Evolutionary conservation across 2,329 filamentous ascomycete genomes (phyloP).

Genomic region (Graphilbum ipis-grandicollis): DNA sequence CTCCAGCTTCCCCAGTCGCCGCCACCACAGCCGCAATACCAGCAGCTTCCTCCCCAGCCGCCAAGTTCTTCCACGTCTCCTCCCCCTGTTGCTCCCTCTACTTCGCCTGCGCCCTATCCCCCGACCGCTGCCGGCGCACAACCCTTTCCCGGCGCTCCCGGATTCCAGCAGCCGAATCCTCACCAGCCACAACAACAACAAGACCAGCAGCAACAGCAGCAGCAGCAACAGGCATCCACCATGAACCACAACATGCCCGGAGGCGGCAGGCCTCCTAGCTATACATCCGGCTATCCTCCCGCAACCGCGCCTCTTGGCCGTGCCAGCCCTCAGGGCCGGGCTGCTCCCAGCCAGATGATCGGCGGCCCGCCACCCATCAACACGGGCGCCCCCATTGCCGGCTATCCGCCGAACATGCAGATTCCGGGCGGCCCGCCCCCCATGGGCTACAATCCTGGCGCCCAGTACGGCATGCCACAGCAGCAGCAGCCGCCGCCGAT

Average conservation of each 20-base stretch:
- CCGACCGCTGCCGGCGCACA: constrained; percentile 19
- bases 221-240: constrained; percentile 28
- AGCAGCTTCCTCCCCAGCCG: not conserved
- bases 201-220: constrained; percentile 1
- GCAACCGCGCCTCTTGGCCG: constrained; percentile 32
- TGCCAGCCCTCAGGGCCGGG: constrained; percentile 36
- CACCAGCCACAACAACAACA: constrained; percentile 1
- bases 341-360: constrained; percentile 41
- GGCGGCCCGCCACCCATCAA: constrained; percentile 52
- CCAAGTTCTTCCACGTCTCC: constrained; percentile 5
- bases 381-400: constrained; percentile 38
- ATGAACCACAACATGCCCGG: constrained; percentile 38
- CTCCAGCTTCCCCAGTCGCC: constrained; percentile 12
- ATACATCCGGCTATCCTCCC: constrained; percentile 35
- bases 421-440: constrained; percentile 24
- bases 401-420: constrained; percentile 40
- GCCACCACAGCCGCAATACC: constrained; percentile 9
- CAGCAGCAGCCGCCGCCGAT: constrained; percentile 12
- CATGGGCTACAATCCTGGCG: constrained; percentile 26
- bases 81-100: not conserved
- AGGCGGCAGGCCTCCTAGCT: constrained; percentile 44
- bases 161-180: constrained; percentile 3
- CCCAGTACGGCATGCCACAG: constrained; percentile 29
- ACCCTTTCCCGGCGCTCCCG: not conserved
- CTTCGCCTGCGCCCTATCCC: constrained; percentile 14